Percentiles rank a stretch among this genome's conserved stretches.
phyloP scores from a whole-genome alignment of 2,329 filamentous ascomycete species.

The Penicillium sp. region DNA sequence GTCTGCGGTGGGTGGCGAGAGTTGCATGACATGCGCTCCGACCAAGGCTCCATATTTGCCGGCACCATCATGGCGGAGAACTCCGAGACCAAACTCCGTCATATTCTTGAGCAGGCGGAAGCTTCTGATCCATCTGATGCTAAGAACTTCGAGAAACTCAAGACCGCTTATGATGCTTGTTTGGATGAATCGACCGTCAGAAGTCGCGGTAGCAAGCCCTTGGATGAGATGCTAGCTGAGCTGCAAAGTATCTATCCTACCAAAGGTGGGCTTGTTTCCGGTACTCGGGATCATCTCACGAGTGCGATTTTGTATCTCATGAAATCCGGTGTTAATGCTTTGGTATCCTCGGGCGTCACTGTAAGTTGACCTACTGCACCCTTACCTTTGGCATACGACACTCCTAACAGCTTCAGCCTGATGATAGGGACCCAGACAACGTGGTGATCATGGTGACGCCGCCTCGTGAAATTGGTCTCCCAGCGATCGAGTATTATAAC shows the following conservation, averaged over 20 bases:
- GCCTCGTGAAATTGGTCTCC: conserved; percentile 55
- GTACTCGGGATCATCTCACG: conserved; percentile 31
- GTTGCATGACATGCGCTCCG: conserved; percentile 63
- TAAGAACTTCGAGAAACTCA: conserved; percentile 64
- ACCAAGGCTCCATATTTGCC: conserved; percentile 61
- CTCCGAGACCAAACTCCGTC: conserved; percentile 58
- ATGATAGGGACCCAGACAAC: conserved; percentile 56
- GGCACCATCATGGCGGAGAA: conserved; percentile 62
- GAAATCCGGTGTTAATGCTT: conserved; percentile 36
- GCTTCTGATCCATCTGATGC: conserved; percentile 31
- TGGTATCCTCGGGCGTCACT: conserved; percentile 33
- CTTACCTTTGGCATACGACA: not conserved
- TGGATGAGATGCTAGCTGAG: conserved; percentile 56
- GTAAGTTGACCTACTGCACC: conserved; percentile 23
- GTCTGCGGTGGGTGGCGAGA: conserved; percentile 67
- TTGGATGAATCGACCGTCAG: conserved; percentile 61
- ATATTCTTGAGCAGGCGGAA: conserved; percentile 59
- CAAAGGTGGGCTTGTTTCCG: conserved; percentile 23
- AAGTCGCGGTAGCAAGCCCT: conserved; percentile 54
- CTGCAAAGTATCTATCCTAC: conserved; percentile 50
- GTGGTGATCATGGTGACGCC: conserved; percentile 49
- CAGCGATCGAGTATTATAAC: conserved; percentile 61
- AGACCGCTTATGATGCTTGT: conserved; percentile 64
- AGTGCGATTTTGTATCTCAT: conserved; percentile 38
- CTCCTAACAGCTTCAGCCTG: conserved; percentile 35